phyloP scores from a whole-genome alignment of 75 land plant genomes.

The Cupressus sempervirens region DNA sequence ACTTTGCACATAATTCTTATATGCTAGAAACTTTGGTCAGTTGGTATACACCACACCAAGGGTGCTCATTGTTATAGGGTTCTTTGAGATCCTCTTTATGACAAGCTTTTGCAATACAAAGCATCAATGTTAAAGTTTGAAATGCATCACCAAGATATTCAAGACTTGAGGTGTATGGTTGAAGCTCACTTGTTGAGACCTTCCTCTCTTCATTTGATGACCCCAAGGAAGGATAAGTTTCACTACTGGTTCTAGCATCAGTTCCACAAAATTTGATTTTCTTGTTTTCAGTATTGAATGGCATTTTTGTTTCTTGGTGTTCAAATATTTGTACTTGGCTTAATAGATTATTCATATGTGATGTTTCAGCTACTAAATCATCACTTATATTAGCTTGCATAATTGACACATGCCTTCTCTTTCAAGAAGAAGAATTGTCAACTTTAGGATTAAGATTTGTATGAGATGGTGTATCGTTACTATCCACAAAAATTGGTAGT shows the following conservation, averaged over 20 bases:
- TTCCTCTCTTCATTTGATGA: conserved; percentile 14
- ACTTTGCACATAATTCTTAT: too few relatives aligned
- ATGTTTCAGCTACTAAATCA: conserved; percentile 13
- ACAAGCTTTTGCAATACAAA: conserved; percentile 29
- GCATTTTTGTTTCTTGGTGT: conserved; percentile 4
- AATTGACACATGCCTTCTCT: conserved; percentile 4
- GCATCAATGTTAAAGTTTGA: conserved; percentile 29
- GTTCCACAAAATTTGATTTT: conserved; percentile 16
- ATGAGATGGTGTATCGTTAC: not conserved
- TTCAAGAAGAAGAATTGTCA: conserved; percentile 4
- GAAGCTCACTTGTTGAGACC: conserved; percentile 17
- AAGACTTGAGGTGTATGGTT: conserved; percentile 23
- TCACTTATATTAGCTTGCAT: not conserved
- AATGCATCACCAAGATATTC: conserved; percentile 34
- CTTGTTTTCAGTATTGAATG: conserved; percentile 4
- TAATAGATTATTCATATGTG: conserved; percentile 4
- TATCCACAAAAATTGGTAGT: not conserved
- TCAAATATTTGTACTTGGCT: conserved; percentile 2
- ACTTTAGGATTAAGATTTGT: not conserved
- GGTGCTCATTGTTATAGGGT: conserved; percentile 28
- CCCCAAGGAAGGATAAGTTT: conserved; percentile 1
- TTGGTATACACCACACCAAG: conserved; percentile 20
- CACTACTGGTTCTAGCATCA: conserved; percentile 2
- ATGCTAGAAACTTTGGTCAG: conserved; percentile 26
- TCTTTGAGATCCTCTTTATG: conserved; percentile 36